A percentile compares a stretch with the other conserved stretches of the same genome.
These are phyloP conservation scores for Fusarium burgessii DNA, from an alignment of 2,329 filamentous ascomycete species.

Conservation along the genomic window DNA sequence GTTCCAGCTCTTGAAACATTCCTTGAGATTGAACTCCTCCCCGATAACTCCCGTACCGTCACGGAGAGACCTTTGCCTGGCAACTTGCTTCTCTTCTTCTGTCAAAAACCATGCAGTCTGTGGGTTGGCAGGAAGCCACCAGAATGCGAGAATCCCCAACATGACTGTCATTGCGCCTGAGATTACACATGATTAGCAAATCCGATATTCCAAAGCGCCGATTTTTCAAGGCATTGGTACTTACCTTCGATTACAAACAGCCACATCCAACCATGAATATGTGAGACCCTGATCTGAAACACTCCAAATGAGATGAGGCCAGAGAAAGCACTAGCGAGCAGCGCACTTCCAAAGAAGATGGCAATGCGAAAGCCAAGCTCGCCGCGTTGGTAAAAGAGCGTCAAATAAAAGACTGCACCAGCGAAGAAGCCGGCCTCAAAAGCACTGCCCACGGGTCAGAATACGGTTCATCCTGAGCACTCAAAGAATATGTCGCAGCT, in stretches of 20 bases:
- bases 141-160: background rate
- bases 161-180: background rate
- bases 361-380: conserved; percentile 55
- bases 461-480: rapidly evolving
- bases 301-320: conserved; percentile 71
- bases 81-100: conserved; percentile 1
- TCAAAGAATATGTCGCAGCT: background rate
- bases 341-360: conserved; percentile 67
- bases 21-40: background rate
- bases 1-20: conserved; percentile 5
- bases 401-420: conserved; percentile 7
- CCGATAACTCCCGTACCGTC: background rate
- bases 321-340: conserved; percentile 75
- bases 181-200: rapidly evolving
- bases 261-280: conserved; percentile 9
- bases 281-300: conserved; percentile 52
- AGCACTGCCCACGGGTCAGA: background rate
- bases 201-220: rapidly evolving
- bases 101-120: conserved; percentile 5
- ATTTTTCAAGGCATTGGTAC: rapidly evolving
- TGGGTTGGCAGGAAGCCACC: conserved; percentile 6
- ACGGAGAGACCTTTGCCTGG: background rate
- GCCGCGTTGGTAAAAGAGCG: conserved; percentile 2
- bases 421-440: conserved; percentile 6
- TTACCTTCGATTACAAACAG: conserved; percentile 2